Evolutionary conservation across 495 filamentous ascomycete species (phyloP).

Genomic region (Penicillium coprophilum): DNA sequence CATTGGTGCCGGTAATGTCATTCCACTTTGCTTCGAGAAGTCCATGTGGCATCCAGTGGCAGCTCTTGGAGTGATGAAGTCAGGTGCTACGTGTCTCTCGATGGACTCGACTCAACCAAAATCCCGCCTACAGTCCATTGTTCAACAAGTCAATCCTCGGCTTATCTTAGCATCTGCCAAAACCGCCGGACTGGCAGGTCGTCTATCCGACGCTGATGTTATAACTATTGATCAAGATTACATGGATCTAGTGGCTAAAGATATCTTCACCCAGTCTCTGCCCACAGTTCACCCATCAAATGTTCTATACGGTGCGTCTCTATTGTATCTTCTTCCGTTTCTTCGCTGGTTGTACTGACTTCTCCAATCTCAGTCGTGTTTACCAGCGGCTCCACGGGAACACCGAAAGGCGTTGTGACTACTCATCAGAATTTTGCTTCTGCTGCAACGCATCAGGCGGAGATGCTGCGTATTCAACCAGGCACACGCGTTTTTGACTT

Average conservation of each 20-base stretch:
- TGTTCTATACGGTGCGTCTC: not conserved
- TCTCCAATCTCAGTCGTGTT: not conserved
- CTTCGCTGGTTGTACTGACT: not conserved
- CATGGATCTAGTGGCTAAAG: too few relatives aligned
- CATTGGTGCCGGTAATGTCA: not conserved
- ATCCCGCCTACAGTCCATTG: not conserved
- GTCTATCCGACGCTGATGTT: too few relatives aligned
- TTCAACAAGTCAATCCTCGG: not conserved
- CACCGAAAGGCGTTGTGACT: not conserved
- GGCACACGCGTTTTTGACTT: not conserved
- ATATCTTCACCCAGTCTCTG: not conserved
- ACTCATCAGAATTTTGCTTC: not conserved
- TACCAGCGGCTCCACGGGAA: not conserved
- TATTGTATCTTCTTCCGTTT: too few relatives aligned
- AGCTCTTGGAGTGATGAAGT: not conserved
- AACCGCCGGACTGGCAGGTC: not conserved
- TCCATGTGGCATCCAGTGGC: slow-evolving; percentile 2
- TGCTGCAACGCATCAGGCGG: not conserved
- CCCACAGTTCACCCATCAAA: not conserved
- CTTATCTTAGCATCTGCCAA: not conserved
- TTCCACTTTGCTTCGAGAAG: slow-evolving; percentile 4
- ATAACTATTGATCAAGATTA: too few relatives aligned
- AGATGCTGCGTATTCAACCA: not conserved
- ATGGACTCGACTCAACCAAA: slow-evolving; percentile 1
- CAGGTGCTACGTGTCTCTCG: not conserved